Evolutionary conservation across 176 grass and related monocot species (phyloP).

Genomic region (Alloteropsis semialata): DNA sequence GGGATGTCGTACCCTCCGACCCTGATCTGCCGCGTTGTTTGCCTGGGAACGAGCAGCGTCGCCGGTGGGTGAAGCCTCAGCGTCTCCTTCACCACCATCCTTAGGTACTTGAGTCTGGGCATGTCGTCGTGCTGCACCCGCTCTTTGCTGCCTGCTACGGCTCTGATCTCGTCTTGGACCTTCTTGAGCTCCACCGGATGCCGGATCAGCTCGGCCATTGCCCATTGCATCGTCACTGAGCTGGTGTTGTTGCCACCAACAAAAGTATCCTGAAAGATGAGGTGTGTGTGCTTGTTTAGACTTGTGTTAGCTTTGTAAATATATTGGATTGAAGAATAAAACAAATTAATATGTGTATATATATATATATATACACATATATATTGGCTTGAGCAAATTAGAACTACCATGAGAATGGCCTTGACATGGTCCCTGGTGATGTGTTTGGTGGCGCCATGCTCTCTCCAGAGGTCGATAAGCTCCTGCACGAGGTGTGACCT

Average conservation of each 20-base stretch:
- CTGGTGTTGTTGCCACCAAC: slow-evolving; percentile 3
- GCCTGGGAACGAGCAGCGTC: slow-evolving; percentile 12
- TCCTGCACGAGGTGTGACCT: background rate
- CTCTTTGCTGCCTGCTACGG: background rate
- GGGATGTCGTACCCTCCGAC: slow-evolving; percentile 22
- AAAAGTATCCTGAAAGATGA: slow-evolving; percentile 35
- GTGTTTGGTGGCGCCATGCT: background rate
- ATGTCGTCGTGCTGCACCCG: background rate
- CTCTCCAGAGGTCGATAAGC: background rate
- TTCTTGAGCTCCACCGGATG: background rate
- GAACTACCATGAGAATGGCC: background rate
- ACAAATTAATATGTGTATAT: too few species aligned
- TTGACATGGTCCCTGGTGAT: slow-evolving; percentile 9
- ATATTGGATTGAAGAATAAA: too few species aligned
- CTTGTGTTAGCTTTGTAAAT: too few species aligned
- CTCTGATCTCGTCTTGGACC: slow-evolving; percentile 13
- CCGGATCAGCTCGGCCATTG: slow-evolving; percentile 18
- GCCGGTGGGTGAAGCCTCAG: slow-evolving; percentile 25
- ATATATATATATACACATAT: too few species aligned
- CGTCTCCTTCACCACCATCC: slow-evolving; percentile 20
- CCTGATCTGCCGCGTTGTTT: background rate
- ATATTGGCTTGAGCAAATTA: too few species aligned
- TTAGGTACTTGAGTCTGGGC: slow-evolving; percentile 3
- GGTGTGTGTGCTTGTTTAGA: too few species aligned
- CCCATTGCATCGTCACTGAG: background rate